phyloP scores from a whole-genome alignment of 2,329 filamentous ascomycete genomes.

The Fusarium veterinarium region DNA sequence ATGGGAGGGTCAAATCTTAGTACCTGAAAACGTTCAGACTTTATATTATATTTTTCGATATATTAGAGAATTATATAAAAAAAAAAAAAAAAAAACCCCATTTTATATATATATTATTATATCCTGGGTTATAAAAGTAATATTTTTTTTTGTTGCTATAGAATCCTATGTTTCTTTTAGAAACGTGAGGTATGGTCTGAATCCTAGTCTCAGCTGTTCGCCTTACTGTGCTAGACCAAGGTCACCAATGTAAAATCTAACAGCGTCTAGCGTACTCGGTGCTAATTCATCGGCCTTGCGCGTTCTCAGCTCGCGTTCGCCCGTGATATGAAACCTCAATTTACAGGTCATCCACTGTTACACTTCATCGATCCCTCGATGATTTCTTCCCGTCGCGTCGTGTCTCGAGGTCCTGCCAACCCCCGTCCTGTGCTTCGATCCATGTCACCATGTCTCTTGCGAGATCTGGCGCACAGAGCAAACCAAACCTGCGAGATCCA shows the following conservation, averaged over 20 bases:
- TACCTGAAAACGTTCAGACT: background rate
- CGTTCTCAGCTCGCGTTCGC: conserved; percentile 43
- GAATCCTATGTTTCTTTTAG: background rate
- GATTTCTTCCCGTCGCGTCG: conserved; percentile 25
- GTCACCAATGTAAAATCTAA: conserved; percentile 22
- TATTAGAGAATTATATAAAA: too few relatives aligned
- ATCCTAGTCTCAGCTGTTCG: conserved; percentile 34
- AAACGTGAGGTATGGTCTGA: background rate
- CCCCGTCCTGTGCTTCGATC: conserved; percentile 41
- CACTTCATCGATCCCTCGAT: conserved; percentile 23
- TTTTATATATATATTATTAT: too few relatives aligned
- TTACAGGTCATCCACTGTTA: conserved; percentile 24
- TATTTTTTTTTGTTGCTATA: too few relatives aligned
- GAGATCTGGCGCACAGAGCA: conserved; percentile 44
- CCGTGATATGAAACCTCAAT: conserved; percentile 44
- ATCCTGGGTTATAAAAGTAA: too few relatives aligned
- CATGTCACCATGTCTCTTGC: conserved; percentile 38
- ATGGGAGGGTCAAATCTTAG: background rate
- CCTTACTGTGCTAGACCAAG: conserved; percentile 18
- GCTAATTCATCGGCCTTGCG: conserved; percentile 22
- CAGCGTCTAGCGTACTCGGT: conserved; percentile 18
- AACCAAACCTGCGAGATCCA: conserved; percentile 39
- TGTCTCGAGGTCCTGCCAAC: conserved; percentile 34
- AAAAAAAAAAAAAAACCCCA: too few relatives aligned
- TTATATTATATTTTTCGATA: too few relatives aligned